Evolutionary conservation across 1,284 basidiomycete genomes (phyloP).

Genomic region (Fomitopsis palustris): DNA sequence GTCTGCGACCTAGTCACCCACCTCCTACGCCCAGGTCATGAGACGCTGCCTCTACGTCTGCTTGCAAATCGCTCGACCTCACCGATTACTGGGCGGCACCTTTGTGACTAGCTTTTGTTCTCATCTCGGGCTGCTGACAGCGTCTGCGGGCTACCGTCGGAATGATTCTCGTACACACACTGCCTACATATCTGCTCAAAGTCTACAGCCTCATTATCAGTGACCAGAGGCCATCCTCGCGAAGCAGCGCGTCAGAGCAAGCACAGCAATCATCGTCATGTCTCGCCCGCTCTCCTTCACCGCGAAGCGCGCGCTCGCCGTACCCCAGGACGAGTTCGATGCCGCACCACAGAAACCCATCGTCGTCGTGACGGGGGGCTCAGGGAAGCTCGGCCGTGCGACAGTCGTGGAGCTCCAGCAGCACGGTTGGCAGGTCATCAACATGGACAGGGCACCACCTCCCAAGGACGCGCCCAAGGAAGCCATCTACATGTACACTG

Average conservation of each 20-base stretch:
- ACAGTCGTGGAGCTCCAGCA: slow-evolving; percentile 6
- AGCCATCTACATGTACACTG: slow-evolving; percentile 4
- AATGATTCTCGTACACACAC: not conserved
- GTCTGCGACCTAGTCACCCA: not conserved
- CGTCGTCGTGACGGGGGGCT: slow-evolving; percentile 9
- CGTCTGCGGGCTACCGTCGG: not conserved
- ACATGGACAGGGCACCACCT: slow-evolving; percentile 6
- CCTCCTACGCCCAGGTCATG: not conserved
- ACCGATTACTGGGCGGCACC: not conserved
- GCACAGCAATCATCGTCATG: not conserved
- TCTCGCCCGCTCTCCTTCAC: slow-evolving; percentile 7
- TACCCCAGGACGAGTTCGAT: slow-evolving; percentile 1
- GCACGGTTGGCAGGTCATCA: slow-evolving; percentile 10
- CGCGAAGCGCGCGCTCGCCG: slow-evolving; percentile 1
- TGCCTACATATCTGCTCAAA: not conserved
- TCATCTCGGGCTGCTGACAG: not conserved
- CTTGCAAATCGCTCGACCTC: not conserved
- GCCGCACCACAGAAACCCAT: not conserved
- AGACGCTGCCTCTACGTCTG: not conserved
- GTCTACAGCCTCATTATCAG: too few species aligned
- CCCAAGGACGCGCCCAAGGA: slow-evolving; percentile 2
- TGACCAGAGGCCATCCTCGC: too few species aligned
- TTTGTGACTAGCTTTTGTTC: not conserved
- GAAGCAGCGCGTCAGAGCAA: not conserved
- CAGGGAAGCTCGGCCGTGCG: slow-evolving; percentile 9